Base-by-base conservation (phyloP, 1,284 basidiomycete genomes). In the Moesziomyces sp. region DNA sequence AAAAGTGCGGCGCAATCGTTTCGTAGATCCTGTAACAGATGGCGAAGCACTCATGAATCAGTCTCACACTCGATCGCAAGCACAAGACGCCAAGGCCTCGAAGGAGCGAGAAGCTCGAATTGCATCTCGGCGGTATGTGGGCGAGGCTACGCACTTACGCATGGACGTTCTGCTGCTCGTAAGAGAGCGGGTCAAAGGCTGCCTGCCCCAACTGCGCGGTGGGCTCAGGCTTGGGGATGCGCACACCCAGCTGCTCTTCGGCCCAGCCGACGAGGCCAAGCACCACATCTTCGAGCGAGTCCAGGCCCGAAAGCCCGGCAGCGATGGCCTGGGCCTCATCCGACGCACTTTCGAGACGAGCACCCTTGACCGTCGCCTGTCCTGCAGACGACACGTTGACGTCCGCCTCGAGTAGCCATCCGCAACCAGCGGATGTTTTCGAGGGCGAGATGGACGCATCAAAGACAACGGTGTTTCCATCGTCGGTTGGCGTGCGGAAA, bases 1-100 rank as follows among this genome's bases (percentile, higher is more conserved):
- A 93, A 84, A 97, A 97, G 85, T 97, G 95, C 6, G 88, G 85
- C 0, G 95, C 95, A 65, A 98, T 98, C 66, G 89, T 87, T 73
- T 97, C 92, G 84, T 98, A 98, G 47, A 98, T 89, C 6, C 80
- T 82, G 43, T 9, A 19, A 3, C 10, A 11, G 23, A 48, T 8
- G 11, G n/a, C 24, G 6, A 23, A 38, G 3, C 43, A 23, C 8
- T 40, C 16, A 23, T 5, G 26, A 38, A 45, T 68, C 51, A 55
- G 70, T 30, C 18, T 26, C 30, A 11, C 53, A 24, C 44, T 35
- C 11, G 28, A 3, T 2, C 6, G 14, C 38, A 40, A 40, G 38
- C 38, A n/a, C 13, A 40, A 40, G 38, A 18, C 18, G 16, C 38
- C 16, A 18, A 14, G 18, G 38, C 16, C 38, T 40, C 16, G 14